These are phyloP conservation scores for Eimeria tenella DNA, from an alignment of 169 alveolate species.

Conservation along the genomic window DNA sequence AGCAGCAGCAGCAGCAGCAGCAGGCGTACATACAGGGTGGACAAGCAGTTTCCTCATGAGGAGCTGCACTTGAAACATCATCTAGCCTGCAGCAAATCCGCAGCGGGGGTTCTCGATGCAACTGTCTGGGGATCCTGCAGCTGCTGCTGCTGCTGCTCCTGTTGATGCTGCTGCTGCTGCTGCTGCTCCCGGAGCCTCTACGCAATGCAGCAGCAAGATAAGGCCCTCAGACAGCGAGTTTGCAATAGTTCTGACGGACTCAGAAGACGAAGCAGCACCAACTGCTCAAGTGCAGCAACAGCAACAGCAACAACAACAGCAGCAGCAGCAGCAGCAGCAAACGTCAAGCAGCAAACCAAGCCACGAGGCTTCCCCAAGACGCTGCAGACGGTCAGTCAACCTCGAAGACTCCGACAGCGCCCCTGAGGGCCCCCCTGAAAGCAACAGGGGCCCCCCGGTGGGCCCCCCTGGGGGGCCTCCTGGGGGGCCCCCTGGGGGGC, in stretches of 20 bases:
- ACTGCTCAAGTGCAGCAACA: background rate
- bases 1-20: constrained; percentile 6
- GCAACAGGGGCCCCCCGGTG: background rate
- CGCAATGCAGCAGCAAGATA: constrained; percentile 1
- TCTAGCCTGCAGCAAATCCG: too few relatives aligned
- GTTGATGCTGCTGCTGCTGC: background rate
- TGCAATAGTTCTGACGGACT: constrained; percentile 15
- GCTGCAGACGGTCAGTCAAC: background rate
- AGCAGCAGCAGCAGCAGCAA: background rate
- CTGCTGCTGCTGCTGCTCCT: background rate
- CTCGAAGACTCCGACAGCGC: background rate
- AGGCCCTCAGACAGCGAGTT: background rate
- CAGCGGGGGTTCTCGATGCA: too few relatives aligned
- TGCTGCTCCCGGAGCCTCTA: background rate
- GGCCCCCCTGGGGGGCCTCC: too few relatives aligned
- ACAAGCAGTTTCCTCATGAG: too few relatives aligned
- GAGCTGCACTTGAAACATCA: too few relatives aligned
- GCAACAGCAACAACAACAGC: background rate
- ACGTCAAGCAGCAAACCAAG: background rate
- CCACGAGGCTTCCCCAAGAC: background rate
- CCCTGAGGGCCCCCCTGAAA: background rate
- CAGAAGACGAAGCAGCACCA: background rate
- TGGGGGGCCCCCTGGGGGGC: too few relatives aligned
- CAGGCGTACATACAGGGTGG: too few relatives aligned
- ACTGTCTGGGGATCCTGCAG: too few relatives aligned